Evolutionary conservation across 331 rosid genomes (phyloP).

Genomic region (Rosa hybrid): DNA sequence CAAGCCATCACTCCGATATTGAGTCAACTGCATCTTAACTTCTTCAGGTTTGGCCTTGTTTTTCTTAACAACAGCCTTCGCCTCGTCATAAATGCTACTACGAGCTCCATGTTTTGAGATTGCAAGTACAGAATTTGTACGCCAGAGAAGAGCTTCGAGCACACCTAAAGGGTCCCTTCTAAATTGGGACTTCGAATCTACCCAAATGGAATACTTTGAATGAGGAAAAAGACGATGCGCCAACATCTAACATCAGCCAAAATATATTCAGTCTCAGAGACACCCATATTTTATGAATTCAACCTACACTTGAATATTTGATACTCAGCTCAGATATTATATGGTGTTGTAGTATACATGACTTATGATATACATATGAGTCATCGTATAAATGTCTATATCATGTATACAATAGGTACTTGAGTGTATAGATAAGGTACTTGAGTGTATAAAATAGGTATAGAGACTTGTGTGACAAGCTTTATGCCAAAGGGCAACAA

Average conservation of each 20-base stretch:
- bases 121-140: constrained; percentile 69
- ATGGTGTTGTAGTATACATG: not conserved
- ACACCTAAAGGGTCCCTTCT: constrained; percentile 97
- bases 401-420: too few relatives aligned
- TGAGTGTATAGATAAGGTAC: too few relatives aligned
- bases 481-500: too few relatives aligned
- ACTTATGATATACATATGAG: too few relatives aligned
- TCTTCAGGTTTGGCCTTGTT: constrained; percentile 97
- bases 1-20: constrained; percentile 70
- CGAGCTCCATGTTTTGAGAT: constrained; percentile 99
- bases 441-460: too few relatives aligned
- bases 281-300: not conserved
- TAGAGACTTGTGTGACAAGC: too few relatives aligned
- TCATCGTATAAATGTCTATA: too few relatives aligned
- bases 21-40: constrained; percentile 82
- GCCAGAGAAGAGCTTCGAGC: constrained; percentile 91
- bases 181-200: constrained; percentile 96
- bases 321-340: not conserved
- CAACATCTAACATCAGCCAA: constrained; percentile 64
- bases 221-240: constrained; percentile 92
- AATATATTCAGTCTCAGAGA: constrained; percentile 1
- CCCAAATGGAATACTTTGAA: constrained; percentile 94
- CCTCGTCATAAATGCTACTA: constrained; percentile 88
- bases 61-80: constrained; percentile 92
- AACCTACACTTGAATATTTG: not conserved